A percentile compares a stretch with the other conserved stretches of the same genome.
These are phyloP conservation scores for Oryza glumipatula DNA, from an alignment of 176 grass and related monocot genomes.

Conservation along the genomic window DNA sequence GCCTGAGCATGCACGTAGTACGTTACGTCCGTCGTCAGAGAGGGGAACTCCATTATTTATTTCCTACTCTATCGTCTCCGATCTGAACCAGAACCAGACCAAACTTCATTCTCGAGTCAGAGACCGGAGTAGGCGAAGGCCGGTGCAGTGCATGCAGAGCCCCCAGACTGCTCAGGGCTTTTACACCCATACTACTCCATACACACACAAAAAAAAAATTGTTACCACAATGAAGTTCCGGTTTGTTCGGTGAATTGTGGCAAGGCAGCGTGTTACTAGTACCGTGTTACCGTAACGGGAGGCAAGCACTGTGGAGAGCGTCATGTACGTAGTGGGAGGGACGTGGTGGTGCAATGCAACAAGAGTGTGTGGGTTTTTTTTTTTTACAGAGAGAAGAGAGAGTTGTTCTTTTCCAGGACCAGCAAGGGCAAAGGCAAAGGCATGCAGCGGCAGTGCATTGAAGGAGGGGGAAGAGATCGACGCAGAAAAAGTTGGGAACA, in stretches of 20 bases:
- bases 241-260: too few species aligned
- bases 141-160: too few species aligned
- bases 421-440: not conserved
- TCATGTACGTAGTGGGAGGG: not conserved
- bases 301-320: not conserved
- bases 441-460: not conserved
- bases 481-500: conserved; percentile 43
- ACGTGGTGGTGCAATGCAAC: not conserved
- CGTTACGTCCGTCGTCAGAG: not conserved
- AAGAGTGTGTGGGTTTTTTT: too few species aligned
- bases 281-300: not conserved
- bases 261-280: too few species aligned
- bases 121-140: not conserved
- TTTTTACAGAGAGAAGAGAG: too few species aligned
- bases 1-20: not conserved
- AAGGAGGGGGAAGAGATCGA: not conserved
- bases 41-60: not conserved
- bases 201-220: too few species aligned
- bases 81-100: not conserved
- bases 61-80: not conserved
- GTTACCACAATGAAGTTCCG: too few species aligned
- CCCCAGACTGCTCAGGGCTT: not conserved
- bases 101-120: conserved; percentile 1
- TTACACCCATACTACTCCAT: too few species aligned
- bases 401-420: not conserved